These are phyloP conservation scores for Ballota nigra DNA, from an alignment of 257 asterid genomes.

Conservation along the genomic window DNA sequence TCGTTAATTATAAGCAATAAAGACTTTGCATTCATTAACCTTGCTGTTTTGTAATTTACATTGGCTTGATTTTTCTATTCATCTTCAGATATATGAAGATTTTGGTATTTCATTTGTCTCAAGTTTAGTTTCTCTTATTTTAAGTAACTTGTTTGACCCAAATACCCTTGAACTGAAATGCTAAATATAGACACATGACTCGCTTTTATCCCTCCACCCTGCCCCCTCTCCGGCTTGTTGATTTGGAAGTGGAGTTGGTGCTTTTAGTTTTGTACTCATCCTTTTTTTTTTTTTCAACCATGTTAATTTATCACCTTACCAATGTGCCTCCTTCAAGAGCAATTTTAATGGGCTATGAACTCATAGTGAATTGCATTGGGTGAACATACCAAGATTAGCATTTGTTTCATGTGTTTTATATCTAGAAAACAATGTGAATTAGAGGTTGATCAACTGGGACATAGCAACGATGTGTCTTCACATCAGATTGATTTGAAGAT, in stretches of 20 bases:
- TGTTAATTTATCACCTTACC: neutral
- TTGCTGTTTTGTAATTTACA: slow-evolving; percentile 3
- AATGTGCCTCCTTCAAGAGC: neutral
- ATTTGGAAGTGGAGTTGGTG: too few species aligned
- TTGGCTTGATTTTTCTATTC: too few species aligned
- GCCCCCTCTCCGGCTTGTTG: too few species aligned
- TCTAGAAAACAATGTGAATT: slow-evolving; percentile 4
- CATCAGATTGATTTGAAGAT: neutral
- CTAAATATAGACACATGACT: too few species aligned
- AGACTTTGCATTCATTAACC: neutral
- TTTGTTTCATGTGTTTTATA: neutral
- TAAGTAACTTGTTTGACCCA: too few species aligned
- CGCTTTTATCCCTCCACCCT: too few species aligned
- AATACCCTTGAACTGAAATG: too few species aligned
- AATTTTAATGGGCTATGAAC: neutral
- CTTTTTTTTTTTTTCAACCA: neutral
- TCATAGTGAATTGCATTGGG: neutral
- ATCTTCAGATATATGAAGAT: too few species aligned
- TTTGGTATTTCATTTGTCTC: too few species aligned
- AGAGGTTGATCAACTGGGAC: neutral
- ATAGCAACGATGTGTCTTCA: neutral
- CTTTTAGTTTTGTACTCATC: too few species aligned
- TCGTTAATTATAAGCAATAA: too few species aligned
- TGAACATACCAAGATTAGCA: neutral
- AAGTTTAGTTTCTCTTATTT: too few species aligned